Evolutionary conservation across 805 yeast species (phyloP), one percentile per base, ranked within the genome.

Genomic region (Yarrowia sp.): DNA sequence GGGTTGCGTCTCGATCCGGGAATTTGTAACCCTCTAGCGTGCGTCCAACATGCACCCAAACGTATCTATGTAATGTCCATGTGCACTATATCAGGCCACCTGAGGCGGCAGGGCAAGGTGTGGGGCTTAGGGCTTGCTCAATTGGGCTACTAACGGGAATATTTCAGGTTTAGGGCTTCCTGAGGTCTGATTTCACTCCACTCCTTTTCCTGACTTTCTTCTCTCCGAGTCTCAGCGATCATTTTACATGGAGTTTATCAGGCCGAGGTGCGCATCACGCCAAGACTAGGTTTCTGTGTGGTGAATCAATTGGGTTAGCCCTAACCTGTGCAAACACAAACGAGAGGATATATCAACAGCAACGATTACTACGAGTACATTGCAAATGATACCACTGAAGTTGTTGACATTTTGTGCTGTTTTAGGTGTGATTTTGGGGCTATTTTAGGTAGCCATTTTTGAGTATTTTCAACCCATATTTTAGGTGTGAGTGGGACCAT

Each of bases 71-170:
- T 24, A 21, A 51, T 21, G 28, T 16, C 30, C 35, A 51, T 24
- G 54, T 26, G 43, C 59, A 51, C 59, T 35, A 51, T 24, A 51
- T 51, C 59, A 51, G 59, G 43, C 59, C 59, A 48, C 54, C 28
- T 19, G 14, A 1, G 17, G 19, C 8, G 19, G n/a, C 17, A 44
- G 22, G 22, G 21, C 11, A 5, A 26, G 14, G n/a, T 11, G 5
- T 4, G 1, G 9, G 33, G n/a, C 40, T 2, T 19, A 6, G 51
- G 51, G 3, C n/a, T 14, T 12, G 33, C 17, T 28, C 51, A 44
- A 44, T 44, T 44, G 51, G 14, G 30, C 12, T 5, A 16, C 10
- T 12, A n/a, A 5, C 26, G 1, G n/a, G 16, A 17, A 24, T 9
- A 30, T 17, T 3, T 22, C 30, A 49, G 40, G 36, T 33, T 44